A percentile compares a stretch with the other conserved stretches of the same genome.
Conservation (phyloP, 371 early-diverging fungal genomes). For the Mortierella sp. region DNA sequence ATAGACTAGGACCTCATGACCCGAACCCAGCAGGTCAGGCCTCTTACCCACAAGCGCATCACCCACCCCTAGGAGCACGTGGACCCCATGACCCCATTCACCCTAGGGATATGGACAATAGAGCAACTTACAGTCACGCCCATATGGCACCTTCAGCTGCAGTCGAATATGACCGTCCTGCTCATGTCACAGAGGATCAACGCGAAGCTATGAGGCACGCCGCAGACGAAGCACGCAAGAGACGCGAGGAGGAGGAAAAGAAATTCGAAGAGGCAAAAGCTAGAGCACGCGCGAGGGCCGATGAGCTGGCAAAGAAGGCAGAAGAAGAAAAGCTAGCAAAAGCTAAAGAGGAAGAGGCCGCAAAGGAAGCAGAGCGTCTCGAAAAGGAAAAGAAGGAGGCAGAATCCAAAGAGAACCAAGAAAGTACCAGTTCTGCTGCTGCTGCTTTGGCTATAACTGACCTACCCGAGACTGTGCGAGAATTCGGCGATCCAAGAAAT, state of each 20-base stretch:
- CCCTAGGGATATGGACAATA: constrained; percentile 8
- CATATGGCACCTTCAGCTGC: constrained; percentile 20
- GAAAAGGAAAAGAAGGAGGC: constrained; percentile 21
- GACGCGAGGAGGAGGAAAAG: constrained; percentile 44
- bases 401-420: background rate
- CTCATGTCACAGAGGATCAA: constrained; percentile 39
- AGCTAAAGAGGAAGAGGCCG: constrained; percentile 32
- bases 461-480: constrained; percentile 3
- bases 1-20: constrained; percentile 28
- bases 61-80: constrained; percentile 5
- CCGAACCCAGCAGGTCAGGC: background rate
- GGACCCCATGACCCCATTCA: constrained; percentile 11
- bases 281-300: constrained; percentile 41
- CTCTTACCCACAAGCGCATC: background rate
- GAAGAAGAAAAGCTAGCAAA: constrained; percentile 30
- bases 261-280: constrained; percentile 29
- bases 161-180: constrained; percentile 32
- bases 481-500: constrained; percentile 6
- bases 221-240: constrained; percentile 49
- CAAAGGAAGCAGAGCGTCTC: constrained; percentile 25
- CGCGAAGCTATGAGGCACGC: constrained; percentile 41
- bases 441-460: background rate
- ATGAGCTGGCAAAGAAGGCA: constrained; percentile 30
- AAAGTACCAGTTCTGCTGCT: background rate
- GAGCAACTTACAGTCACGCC: constrained; percentile 4